Evolutionary conservation across 2,329 filamentous ascomycete species (phyloP).

Genomic region (Alternaria tenuissima): DNA sequence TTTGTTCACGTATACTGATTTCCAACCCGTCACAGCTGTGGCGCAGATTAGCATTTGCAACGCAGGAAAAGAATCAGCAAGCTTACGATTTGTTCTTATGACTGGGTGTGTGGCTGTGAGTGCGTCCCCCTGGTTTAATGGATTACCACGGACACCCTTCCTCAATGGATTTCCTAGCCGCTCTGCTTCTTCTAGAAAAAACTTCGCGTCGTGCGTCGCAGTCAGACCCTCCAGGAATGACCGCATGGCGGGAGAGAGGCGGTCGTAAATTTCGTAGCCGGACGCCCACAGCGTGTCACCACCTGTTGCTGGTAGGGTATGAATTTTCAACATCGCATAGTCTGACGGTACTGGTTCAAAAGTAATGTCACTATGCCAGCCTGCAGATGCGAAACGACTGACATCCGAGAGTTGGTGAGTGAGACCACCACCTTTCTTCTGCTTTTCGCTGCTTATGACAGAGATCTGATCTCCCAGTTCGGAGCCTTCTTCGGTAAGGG

Average conservation of each 20-base stretch:
- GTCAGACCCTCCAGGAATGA: slow-evolving; percentile 59
- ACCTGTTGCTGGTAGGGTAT: slow-evolving; percentile 45
- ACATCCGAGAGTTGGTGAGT: slow-evolving; percentile 55
- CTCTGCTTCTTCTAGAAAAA: slow-evolving; percentile 40
- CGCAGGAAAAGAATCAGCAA: neutral
- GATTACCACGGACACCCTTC: slow-evolving; percentile 54
- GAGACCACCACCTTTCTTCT: slow-evolving; percentile 41
- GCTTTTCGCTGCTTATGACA: slow-evolving; percentile 50
- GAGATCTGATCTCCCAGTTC: slow-evolving; percentile 51
- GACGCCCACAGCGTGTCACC: slow-evolving; percentile 51
- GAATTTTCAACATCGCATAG: slow-evolving; percentile 49
- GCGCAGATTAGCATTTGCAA: neutral
- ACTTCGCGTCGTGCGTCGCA: slow-evolving; percentile 53
- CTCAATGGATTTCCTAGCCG: slow-evolving; percentile 39
- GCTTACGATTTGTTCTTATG: slow-evolving; percentile 65
- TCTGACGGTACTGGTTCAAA: slow-evolving; percentile 54
- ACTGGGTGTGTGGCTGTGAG: slow-evolving; percentile 65
- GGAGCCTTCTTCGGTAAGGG: slow-evolving; percentile 57
- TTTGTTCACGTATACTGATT: slow-evolving; percentile 52
- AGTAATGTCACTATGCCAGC: slow-evolving; percentile 63
- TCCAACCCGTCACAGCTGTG: slow-evolving; percentile 67
- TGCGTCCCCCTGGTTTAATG: slow-evolving; percentile 62
- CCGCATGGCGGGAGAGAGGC: slow-evolving; percentile 58
- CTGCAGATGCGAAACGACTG: slow-evolving; percentile 51
- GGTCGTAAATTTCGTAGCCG: slow-evolving; percentile 60